Evolutionary conservation across 495 filamentous ascomycete genomes (phyloP).

Genomic region (Trichoderma gamsii): DNA sequence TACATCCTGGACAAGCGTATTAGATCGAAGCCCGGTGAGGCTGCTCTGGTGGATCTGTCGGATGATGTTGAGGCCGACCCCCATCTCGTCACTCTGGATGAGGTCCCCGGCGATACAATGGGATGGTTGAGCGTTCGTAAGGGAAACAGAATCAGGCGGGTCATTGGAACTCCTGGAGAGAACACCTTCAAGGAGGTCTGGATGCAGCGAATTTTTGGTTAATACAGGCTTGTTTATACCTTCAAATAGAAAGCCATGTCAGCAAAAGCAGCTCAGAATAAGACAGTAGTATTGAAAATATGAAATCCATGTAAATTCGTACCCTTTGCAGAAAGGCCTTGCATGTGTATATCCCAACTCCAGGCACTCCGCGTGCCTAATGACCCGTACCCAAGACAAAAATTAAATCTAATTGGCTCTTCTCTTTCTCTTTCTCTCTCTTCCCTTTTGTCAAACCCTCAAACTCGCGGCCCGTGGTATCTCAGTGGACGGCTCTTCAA

Average conservation of each 20-base stretch:
- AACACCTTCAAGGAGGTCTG: slow-evolving; percentile 44
- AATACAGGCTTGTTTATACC: slow-evolving; percentile 18
- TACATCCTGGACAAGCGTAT: slow-evolving; percentile 73
- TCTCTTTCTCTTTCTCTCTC: not conserved
- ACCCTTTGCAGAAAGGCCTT: slow-evolving; percentile 9
- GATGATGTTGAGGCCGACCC: slow-evolving; percentile 28
- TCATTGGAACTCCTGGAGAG: slow-evolving; percentile 53
- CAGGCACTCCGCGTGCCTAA: not conserved
- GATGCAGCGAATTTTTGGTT: slow-evolving; percentile 44
- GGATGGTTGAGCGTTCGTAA: slow-evolving; percentile 63
- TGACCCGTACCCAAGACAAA: not conserved
- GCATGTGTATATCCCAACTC: not conserved
- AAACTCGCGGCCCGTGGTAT: not conserved
- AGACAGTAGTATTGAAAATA: not conserved
- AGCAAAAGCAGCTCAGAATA: slow-evolving; percentile 18
- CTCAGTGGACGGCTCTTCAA: not conserved
- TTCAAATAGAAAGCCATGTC: slow-evolving; percentile 21
- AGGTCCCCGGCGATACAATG: slow-evolving; percentile 53
- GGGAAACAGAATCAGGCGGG: slow-evolving; percentile 73
- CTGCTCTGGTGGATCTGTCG: slow-evolving; percentile 39
- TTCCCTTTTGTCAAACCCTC: not conserved
- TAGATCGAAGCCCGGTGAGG: slow-evolving; percentile 50
- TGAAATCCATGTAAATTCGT: not conserved
- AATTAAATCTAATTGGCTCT: not conserved
- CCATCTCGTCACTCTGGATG: slow-evolving; percentile 30